Evolutionary conservation across 176 grass and related monocot species (phyloP).

Genomic region (Carex cristatella): DNA sequence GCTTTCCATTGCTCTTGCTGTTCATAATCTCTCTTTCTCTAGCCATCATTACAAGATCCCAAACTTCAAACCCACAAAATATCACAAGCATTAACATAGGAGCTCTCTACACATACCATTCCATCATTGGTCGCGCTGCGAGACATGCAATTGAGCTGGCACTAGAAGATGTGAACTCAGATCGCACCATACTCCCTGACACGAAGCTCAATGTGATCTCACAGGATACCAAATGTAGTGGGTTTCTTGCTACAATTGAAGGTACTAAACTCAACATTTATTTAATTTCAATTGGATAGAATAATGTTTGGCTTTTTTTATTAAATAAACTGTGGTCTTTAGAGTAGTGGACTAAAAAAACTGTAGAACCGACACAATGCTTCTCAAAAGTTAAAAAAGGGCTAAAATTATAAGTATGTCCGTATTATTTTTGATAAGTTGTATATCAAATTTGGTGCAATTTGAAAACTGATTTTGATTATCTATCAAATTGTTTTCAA

Average conservation of each 20-base stretch:
- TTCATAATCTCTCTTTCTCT: constrained; percentile 11
- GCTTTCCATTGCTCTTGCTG: neutral
- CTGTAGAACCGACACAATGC: neutral
- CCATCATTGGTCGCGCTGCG: constrained; percentile 64
- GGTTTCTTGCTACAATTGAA: constrained; percentile 64
- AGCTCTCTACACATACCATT: constrained; percentile 70
- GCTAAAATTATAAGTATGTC: neutral
- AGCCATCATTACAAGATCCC: neutral
- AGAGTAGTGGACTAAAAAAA: no score
- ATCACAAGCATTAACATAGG: constrained; percentile 30
- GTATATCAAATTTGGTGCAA: neutral
- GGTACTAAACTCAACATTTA: constrained; percentile 24
- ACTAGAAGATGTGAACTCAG: constrained; percentile 66
- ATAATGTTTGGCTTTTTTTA: neutral
- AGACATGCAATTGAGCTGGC: constrained; percentile 55
- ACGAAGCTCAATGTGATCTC: constrained; percentile 44
- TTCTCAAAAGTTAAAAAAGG: neutral
- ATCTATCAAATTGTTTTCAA: neutral
- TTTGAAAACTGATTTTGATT: neutral
- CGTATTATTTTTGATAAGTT: neutral
- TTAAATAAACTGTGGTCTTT: neutral
- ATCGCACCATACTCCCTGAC: constrained; percentile 43
- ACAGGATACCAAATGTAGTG: constrained; percentile 87
- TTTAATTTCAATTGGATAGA: neutral
- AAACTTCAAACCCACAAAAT: constrained; percentile 20